These are phyloP conservation scores for Phytopythium helicoides DNA, from an alignment of 352 stramenopile genomes.

Conservation along the genomic window DNA sequence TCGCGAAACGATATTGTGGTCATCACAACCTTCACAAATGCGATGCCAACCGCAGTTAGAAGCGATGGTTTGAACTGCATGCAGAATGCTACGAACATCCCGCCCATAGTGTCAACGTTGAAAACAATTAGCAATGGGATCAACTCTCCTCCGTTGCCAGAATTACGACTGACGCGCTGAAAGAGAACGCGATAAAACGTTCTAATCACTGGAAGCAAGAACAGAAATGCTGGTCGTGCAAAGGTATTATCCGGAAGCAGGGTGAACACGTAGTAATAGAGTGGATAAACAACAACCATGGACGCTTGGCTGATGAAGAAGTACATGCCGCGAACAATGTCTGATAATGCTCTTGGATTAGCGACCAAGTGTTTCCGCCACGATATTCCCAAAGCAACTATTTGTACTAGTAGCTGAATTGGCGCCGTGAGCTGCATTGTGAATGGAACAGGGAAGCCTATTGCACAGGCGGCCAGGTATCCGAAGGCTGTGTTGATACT, in stretches of 20 bases:
- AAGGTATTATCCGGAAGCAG: not conserved
- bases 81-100: constrained; percentile 33
- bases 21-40: constrained; percentile 15
- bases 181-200: constrained; percentile 25
- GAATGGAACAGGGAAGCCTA: constrained; percentile 16
- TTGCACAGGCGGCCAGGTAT: constrained; percentile 6
- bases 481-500: constrained; percentile 2
- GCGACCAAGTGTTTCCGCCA: constrained; percentile 5
- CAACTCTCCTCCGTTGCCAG: constrained; percentile 18
- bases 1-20: constrained; percentile 16
- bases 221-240: constrained; percentile 11
- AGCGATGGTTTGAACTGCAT: constrained; percentile 38
- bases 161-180: constrained; percentile 12
- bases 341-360: not conserved
- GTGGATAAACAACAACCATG: constrained; percentile 18
- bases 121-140: constrained; percentile 28
- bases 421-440: constrained; percentile 11
- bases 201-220: constrained; percentile 28
- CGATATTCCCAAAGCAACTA: constrained; percentile 1
- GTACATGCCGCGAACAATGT: constrained; percentile 3
- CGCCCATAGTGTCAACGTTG: constrained; percentile 40
- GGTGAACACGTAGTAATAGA: constrained; percentile 20
- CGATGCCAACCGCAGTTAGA: constrained; percentile 18
- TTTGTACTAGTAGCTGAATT: constrained; percentile 8
- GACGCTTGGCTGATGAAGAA: constrained; percentile 7